Conservation (phyloP, 1,284 basidiomycete genomes). For the Leccinum variabile region DNA sequence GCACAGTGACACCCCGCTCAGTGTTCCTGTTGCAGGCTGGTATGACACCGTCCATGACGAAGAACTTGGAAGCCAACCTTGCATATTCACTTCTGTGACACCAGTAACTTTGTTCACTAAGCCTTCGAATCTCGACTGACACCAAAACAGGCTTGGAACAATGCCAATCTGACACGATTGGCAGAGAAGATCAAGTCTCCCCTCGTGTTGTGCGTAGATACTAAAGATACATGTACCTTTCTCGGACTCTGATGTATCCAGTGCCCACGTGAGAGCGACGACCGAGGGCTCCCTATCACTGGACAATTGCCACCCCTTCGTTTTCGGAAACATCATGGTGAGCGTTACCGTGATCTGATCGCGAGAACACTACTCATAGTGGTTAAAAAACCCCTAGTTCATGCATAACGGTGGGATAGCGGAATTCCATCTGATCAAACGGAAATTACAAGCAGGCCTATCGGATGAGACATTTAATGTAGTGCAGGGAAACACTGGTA, state of each 20-base stretch:
- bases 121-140: conserved; percentile 8
- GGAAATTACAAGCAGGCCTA: conserved; percentile 71
- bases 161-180: conserved; percentile 83
- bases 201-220: conserved; percentile 76
- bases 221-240: neutral
- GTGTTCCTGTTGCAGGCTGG: conserved; percentile 57
- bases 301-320: conserved; percentile 94
- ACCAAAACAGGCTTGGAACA: conserved; percentile 84
- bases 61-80: conserved; percentile 83
- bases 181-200: conserved; percentile 96
- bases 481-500: conserved; percentile 91
- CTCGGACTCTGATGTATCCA: conserved; percentile 31
- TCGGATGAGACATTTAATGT: conserved; percentile 83
- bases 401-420: conserved; percentile 95
- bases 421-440: conserved; percentile 79
- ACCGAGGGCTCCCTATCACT: conserved; percentile 84
- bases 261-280: conserved; percentile 88
- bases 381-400: conserved; percentile 52
- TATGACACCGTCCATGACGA: conserved; percentile 80
- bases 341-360: conserved; percentile 17
- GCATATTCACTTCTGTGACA: conserved; percentile 95
- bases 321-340: conserved; percentile 87
- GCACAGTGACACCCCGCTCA: neutral
- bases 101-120: conserved; percentile 52
- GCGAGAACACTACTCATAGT: neutral